Conservation (phyloP, 2,329 filamentous ascomycete species). For the Trichoderma sp. region DNA sequence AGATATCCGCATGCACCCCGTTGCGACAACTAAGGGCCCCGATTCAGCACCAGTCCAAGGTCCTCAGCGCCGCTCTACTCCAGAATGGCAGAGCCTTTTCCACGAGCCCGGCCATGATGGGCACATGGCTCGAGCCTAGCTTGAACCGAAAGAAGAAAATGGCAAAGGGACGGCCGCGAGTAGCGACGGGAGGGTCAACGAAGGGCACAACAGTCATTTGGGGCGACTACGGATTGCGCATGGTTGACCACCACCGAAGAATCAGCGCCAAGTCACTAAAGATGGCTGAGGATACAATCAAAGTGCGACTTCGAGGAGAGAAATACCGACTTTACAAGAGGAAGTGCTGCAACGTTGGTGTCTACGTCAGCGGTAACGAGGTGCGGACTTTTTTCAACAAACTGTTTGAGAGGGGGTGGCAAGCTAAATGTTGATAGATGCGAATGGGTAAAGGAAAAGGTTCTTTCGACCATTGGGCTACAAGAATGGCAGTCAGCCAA, state of each 20-base stretch:
- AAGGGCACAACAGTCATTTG: conserved; percentile 95
- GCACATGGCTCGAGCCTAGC: conserved; percentile 82
- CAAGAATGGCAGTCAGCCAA: conserved; percentile 85
- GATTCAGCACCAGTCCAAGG: conserved; percentile 32
- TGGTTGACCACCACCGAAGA: conserved; percentile 89
- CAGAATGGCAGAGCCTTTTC: conserved; percentile 68
- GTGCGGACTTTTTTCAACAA: conserved; percentile 44
- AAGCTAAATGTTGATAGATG: conserved; percentile 50
- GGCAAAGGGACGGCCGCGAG: conserved; percentile 85
- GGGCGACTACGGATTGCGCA: conserved; percentile 93
- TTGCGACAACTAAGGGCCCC: conserved; percentile 42
- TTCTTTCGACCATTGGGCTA: conserved; percentile 94
- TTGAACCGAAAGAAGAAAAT: conserved; percentile 78
- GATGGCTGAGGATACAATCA: conserved; percentile 92
- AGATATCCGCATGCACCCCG: conserved; percentile 44
- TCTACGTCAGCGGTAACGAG: conserved; percentile 95
- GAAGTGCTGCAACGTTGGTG: conserved; percentile 88
- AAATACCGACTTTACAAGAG: conserved; percentile 92
- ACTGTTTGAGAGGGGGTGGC: neutral
- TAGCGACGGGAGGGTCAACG: conserved; percentile 84
- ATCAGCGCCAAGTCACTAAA: conserved; percentile 85
- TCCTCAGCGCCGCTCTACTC: conserved; percentile 38
- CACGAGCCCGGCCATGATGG: conserved; percentile 59
- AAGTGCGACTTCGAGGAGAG: conserved; percentile 81
- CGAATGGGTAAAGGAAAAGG: conserved; percentile 99